phyloP scores from a whole-genome alignment of 257 asterid species.

The Petrea volubilis region DNA sequence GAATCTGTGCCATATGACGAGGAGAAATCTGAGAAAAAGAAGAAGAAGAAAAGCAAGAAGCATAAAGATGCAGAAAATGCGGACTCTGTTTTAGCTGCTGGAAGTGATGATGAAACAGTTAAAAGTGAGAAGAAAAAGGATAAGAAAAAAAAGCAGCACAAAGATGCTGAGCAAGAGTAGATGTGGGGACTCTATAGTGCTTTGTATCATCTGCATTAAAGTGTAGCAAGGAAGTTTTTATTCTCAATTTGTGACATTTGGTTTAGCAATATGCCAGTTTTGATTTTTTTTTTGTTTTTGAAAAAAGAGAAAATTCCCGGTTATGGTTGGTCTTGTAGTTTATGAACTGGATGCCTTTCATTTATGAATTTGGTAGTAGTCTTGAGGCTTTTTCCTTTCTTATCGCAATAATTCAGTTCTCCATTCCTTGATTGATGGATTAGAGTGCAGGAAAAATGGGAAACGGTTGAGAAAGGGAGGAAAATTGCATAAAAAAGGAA shows the following conservation, averaged over 20 bases:
- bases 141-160: conserved; percentile 70
- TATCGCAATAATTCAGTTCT: no score
- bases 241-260: background rate
- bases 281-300: background rate
- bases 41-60: conserved; percentile 70
- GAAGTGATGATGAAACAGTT: conserved; percentile 33
- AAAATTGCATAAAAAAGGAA: no score
- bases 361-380: conserved; percentile 14
- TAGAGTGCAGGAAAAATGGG: background rate
- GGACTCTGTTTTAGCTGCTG: conserved; percentile 33
- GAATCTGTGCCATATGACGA: conserved; percentile 39
- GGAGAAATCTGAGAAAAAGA: conserved; percentile 71
- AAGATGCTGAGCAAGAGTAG: conserved; percentile 59
- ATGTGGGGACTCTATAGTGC: conserved; percentile 20
- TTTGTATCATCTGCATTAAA: conserved; percentile 27
- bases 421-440: background rate
- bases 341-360: conserved; percentile 18
- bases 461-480: no score
- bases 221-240: conserved; percentile 26
- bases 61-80: conserved; percentile 48
- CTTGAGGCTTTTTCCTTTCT: no score
- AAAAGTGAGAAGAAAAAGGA: conserved; percentile 69
- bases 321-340: conserved; percentile 26
- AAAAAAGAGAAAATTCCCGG: no score
- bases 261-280: conserved; percentile 31